Base-by-base conservation (phyloP, 352 stramenopile genomes). In the Phytophthora cactorum region DNA sequence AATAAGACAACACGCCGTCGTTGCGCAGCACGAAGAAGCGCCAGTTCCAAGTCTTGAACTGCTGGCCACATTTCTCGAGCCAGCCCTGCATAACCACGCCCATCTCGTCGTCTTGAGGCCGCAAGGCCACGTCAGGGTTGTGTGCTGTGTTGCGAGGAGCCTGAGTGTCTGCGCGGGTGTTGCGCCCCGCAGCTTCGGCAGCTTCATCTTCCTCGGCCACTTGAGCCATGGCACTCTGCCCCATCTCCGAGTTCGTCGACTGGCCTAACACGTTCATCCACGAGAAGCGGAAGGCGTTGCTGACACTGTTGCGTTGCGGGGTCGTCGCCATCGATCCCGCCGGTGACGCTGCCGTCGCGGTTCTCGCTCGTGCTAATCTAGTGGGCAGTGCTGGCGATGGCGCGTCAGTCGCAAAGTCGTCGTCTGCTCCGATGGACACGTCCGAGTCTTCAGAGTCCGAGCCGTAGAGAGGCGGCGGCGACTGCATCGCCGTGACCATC, bases 11-110 rank as follows among this genome's bases (percentile, higher is more conserved):
- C 47, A 92, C 80, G 32, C 89, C 86, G 67, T 95, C 87, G 49
- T 88, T 74, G 15, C 85, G 82, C 45, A 96, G 72, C 51, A 95
- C 89, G 56, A 96, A 96, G 75, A 93, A 95, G 43, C 87, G 85
- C 86, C 81, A 93, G 64, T 96, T 94, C 89, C 89, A 95, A 51
- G 89, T 95, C 81, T 96, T 95, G 70, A 96, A 93, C 58, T 91
- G 85, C 70, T 94, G 86, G 1, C 89, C 86, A 59, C 89, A 95
- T 64, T 96, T 96, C 52, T 96, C 84, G 38, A 96, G 83, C 89
- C 89, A 96, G 14, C 89, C 89, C 46, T 94, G 81, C 74, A 93
- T 93, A 6, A 95, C 76, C 31, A 96, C 72, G 17, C 78, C 86
- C 71, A 88, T 84, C 52, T 86, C 82, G 29, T 84, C 58, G 52